A percentile compares a stretch with the other conserved stretches of the same genome.
These are phyloP conservation scores for Annulohypoxylon nitens DNA, from an alignment of 495 filamentous ascomycete genomes.

Conservation along the genomic window DNA sequence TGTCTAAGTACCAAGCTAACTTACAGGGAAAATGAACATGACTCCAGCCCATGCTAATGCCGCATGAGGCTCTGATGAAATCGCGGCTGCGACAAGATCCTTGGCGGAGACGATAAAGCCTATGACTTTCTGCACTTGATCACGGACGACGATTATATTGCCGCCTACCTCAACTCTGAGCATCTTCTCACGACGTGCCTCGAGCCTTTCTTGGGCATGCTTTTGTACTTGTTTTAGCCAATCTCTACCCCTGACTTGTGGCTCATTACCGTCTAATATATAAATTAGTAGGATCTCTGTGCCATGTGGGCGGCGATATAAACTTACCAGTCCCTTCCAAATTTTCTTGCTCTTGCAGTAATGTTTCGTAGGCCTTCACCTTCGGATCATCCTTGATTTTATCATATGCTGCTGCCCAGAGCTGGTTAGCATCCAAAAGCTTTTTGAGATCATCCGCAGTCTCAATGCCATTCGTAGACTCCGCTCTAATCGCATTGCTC, in stretches of 20 bases:
- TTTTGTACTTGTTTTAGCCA: conserved; percentile 20
- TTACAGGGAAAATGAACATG: conserved; percentile 30
- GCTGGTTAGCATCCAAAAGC: conserved; percentile 2
- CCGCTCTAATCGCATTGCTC: too few species aligned
- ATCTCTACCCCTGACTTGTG: neutral
- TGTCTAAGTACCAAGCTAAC: neutral
- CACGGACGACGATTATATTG: conserved; percentile 4
- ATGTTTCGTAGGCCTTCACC: too few species aligned
- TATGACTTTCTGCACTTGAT: conserved; percentile 13
- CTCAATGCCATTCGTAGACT: too few species aligned
- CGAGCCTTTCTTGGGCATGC: conserved; percentile 5
- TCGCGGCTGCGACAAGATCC: conserved; percentile 18
- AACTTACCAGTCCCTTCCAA: neutral
- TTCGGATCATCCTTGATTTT: neutral
- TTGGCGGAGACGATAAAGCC: conserved; percentile 11
- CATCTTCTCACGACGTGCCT: neutral
- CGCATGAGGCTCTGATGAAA: conserved; percentile 30
- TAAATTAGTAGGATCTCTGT: neutral
- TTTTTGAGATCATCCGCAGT: neutral
- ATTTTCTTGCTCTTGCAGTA: neutral
- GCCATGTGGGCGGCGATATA: neutral
- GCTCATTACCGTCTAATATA: neutral
- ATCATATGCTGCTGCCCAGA: conserved; percentile 24
- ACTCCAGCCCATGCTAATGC: conserved; percentile 31
- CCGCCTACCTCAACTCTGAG: conserved; percentile 1